phyloP scores from a whole-genome alignment of 768 basidiomycete species.

The Exidia glandulosa region DNA sequence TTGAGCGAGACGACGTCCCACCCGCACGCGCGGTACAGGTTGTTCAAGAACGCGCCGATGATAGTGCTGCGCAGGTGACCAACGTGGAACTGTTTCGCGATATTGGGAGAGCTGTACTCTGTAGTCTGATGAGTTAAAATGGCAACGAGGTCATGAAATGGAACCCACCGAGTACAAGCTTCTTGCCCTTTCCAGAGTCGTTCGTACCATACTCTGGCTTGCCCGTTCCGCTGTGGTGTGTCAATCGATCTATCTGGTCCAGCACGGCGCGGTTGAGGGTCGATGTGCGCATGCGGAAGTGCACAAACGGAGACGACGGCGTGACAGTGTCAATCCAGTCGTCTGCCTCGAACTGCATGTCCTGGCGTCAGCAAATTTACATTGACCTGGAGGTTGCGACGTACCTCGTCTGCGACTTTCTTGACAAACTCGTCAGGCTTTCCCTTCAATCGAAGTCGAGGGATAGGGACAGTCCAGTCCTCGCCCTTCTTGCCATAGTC shows the following conservation, averaged over 20 bases:
- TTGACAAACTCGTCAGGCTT: slow-evolving; percentile 29
- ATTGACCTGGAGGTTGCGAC: slow-evolving; percentile 4
- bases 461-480: slow-evolving; percentile 36
- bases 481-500: slow-evolving; percentile 32
- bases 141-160: background rate
- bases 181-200: slow-evolving; percentile 22
- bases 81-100: slow-evolving; percentile 35
- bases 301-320: slow-evolving; percentile 12
- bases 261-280: slow-evolving; percentile 22
- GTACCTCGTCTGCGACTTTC: slow-evolving; percentile 25
- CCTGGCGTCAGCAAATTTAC: background rate
- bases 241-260: slow-evolving; percentile 19
- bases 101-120: slow-evolving; percentile 33
- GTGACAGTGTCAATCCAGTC: slow-evolving; percentile 20
- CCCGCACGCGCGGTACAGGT: slow-evolving; percentile 27
- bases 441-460: slow-evolving; percentile 35
- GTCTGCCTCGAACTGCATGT: slow-evolving; percentile 27
- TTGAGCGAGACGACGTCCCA: slow-evolving; percentile 29
- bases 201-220: slow-evolving; percentile 23
- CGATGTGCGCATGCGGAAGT: slow-evolving; percentile 13
- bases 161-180: slow-evolving; percentile 11
- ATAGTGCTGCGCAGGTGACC: slow-evolving; percentile 31
- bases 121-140: background rate
- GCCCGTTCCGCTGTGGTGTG: slow-evolving; percentile 10
- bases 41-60: slow-evolving; percentile 30